Evolutionary conservation across 176 grass and related monocot species (phyloP), one percentile per base, ranked within the genome.

Genomic region (Triticum timopheevii): DNA sequence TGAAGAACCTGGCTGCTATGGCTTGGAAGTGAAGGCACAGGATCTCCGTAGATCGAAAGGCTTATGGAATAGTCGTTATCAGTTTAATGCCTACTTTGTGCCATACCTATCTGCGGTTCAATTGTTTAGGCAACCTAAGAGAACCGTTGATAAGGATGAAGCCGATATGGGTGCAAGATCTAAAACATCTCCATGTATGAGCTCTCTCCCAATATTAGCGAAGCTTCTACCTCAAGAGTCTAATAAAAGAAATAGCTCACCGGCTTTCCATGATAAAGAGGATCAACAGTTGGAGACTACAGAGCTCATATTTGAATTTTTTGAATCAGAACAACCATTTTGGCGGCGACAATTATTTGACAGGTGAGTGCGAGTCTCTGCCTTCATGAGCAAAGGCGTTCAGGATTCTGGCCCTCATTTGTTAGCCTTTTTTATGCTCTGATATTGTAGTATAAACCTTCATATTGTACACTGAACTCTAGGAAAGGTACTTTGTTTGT

Each of bases 321-420:
- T 98, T 58, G 92, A 96, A 94, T 91, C 84, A 85, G 96, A 96
- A 69, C 92, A 92, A 71, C 96, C 96, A 69, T 89, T 86, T 90
- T 67, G 69, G 15, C 91, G 92, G 70, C 74, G 61, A 4, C 76
- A 86, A 9, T 78, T 94, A 67, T 94, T 88, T 92, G 92, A 98
- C 36, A 98, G 90, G 96, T 98, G 80, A 94, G 92, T 92, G 88
- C 86, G 63, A 92, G 86, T 89, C 17, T 34, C 22, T 34, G 47
- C 33, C 23, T 88, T 62, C 36, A 47, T 49, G 17, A 88, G 27
- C 58, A 40, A 45, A 30, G 50, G 9, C 2, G 15, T 75, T 17
- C 28, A 25, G 58, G 15, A 22, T 72, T 79, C 2, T 78, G 33
- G 3, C 59, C 0, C 58, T 79, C 8, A 39, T 83, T 31, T 65